Evolutionary conservation across 371 early-diverging fungal species (phyloP).

Genomic region (Mucor lusitanicus): DNA sequence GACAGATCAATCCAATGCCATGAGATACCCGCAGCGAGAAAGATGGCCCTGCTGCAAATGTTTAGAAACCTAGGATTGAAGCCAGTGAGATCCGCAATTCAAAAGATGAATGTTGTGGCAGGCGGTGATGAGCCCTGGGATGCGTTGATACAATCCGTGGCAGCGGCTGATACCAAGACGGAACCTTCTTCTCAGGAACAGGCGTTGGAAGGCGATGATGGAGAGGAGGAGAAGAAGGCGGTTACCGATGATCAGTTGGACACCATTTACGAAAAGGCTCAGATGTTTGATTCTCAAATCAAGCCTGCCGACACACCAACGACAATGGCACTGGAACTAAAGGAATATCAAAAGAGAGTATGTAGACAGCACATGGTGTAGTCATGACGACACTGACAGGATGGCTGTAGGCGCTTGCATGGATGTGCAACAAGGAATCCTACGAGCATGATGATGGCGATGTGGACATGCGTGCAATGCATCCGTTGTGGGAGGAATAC

Average conservation of each 20-base stretch:
- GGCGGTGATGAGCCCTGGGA: constrained; percentile 26
- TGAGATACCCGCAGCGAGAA: constrained; percentile 30
- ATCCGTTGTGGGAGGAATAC: constrained; percentile 70
- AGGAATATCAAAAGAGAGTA: constrained; percentile 67
- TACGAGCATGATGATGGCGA: constrained; percentile 28
- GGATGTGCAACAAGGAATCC: constrained; percentile 65
- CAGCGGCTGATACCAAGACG: background rate
- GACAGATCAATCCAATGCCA: constrained; percentile 26
- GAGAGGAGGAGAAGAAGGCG: constrained; percentile 48
- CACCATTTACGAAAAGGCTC: constrained; percentile 65
- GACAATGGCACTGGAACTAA: constrained; percentile 53
- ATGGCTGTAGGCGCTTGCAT: constrained; percentile 49
- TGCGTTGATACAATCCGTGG: constrained; percentile 26
- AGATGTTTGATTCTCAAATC: constrained; percentile 55
- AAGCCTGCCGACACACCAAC: constrained; percentile 50
- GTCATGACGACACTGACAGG: background rate
- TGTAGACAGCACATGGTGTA: background rate
- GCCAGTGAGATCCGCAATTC: constrained; percentile 40
- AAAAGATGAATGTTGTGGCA: constrained; percentile 23
- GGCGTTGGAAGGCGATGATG: constrained; percentile 11
- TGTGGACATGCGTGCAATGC: constrained; percentile 47
- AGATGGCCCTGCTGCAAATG: constrained; percentile 48
- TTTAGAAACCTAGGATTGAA: constrained; percentile 41
- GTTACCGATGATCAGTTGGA: constrained; percentile 61
- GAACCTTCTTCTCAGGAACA: constrained; percentile 5